Evolutionary conservation across 1,139 yeast genomes (phyloP), one percentile per base, ranked within the genome.

Genomic region (Wickerhamomyces sp.): DNA sequence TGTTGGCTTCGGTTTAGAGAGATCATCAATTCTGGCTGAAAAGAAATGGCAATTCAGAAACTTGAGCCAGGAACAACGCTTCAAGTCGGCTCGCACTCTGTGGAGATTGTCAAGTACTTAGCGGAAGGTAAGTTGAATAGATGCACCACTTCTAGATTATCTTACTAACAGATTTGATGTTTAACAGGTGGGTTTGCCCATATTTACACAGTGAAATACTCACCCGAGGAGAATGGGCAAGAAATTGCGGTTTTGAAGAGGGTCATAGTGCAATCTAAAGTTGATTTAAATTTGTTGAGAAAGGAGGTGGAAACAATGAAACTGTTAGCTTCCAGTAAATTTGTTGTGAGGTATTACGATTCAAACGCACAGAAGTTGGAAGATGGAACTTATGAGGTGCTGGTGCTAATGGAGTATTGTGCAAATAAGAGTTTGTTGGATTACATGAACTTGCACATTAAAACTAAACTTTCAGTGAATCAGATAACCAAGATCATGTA

Each of bases 301-400:
- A 83, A 81, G 37, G 94, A 84, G 55, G 94, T 84, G 13, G 90
- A 83, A 46, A 88, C 85, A 3, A 84, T 84, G 73, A 79, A 82
- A 58, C 64, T 76, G 32, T 62, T 84, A 44, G 68, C 78, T 41
- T 69, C 72, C 33, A 73, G 76, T 33, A 63, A 73, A 40, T 70
- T 73, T 54, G 77, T 82, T 36, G 95, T 84, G 15, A 70, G 73
- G 35, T 82, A 83, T 55, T 80, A 74, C 46, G 95, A 84, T 55
- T 81, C 90, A 1, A 86, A 84, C 58, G 95, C 95, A 5, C 80
- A 83, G 38, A 67, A 85, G 44, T 38, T 57, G 4, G 58, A 55
- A 13, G 63, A 67, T 13, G 68, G 68, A 1, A 68, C 79, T 2
- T 84, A 84, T 52, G 92, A 85, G 53, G 95, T 85, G 6, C 67